Evolutionary conservation across 371 early-diverging fungal species (phyloP), one percentile per base, ranked within the genome.

Genomic region (Mucor sp.): DNA sequence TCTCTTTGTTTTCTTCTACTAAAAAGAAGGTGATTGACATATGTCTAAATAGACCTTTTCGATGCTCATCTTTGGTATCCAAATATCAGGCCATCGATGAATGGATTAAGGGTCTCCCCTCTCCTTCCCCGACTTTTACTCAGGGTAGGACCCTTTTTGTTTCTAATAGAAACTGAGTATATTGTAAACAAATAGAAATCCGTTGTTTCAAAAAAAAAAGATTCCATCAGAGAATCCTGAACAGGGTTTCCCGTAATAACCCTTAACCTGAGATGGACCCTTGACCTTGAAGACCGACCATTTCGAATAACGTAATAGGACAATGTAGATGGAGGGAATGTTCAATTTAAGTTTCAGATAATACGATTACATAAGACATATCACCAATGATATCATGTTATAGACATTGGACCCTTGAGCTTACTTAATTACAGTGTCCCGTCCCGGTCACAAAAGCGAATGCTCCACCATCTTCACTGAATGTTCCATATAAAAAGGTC

Each of bases 341-440:
- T 62, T 37, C 35, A 44, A 44, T 37, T 35, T 23, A 27, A 63
- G 41, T 55, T 37, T 53, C 37, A 63, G 41, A 63, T 32, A 19
- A 25, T 1, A 41, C 39, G 41, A 57, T 58, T 65, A 56, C 58
- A 58, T 58, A 65, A 65, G 44, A 4, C 4, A 32, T 3, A 11
- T 28, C 43, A 56, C 58, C 65, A 58, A 65, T 65, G 27, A 48
- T 39, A 50, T 30, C 27, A 27, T 62, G 23, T 7, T 43, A 28
- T 30, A 27, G 23, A n/a, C 19, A 14, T 33, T 65, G 57, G 57
- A 58, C 57, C 65, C 58, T 65, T 58, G 65, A 19, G 58, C 64
- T 63, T 63, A 56, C 55, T 56, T 57, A 63, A 63, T 28, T 56
- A 17, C 15, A 23, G 35, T 63, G 39, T 63, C 55, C 57, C 64